Conservation (phyloP, 139 green algal species). For the Tetraselmis striata region DNA sequence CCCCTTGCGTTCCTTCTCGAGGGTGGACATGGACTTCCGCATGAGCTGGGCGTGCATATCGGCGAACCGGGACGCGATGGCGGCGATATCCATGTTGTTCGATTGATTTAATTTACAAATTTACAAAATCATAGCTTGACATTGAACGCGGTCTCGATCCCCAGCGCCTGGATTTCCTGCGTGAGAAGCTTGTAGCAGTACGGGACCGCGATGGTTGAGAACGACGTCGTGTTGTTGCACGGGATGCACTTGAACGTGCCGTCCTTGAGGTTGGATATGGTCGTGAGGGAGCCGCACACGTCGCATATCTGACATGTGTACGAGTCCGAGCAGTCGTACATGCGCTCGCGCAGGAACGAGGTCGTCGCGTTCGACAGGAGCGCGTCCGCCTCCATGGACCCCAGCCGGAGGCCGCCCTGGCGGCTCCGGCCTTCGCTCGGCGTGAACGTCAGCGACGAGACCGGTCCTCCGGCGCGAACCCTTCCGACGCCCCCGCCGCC, state of each 20-base stretch:
- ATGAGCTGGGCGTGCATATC: no score
- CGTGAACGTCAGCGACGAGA: no score
- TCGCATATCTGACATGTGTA: slow-evolving; percentile 86
- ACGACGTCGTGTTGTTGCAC: slow-evolving; percentile 35
- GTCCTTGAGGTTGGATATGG: slow-evolving; percentile 82
- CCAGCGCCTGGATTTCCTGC: slow-evolving; percentile 91
- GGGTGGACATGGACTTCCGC: no score
- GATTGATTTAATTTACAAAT: no score
- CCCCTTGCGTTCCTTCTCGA: no score
- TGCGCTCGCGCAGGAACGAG: slow-evolving; percentile 80
- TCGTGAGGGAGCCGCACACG: slow-evolving; percentile 70
- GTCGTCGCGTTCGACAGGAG: slow-evolving; percentile 85
- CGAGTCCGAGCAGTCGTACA: slow-evolving; percentile 81
- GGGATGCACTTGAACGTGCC: slow-evolving; percentile 66
- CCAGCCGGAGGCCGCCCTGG: slow-evolving; percentile 95
- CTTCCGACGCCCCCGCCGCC: slow-evolving; percentile 84
- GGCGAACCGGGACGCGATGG: no score
- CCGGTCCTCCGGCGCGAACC: slow-evolving; percentile 84
- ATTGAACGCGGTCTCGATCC: no score
- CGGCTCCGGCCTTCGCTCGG: no score
- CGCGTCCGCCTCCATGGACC: slow-evolving; percentile 98
- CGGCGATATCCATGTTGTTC: no score
- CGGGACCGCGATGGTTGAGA: slow-evolving; percentile 70
- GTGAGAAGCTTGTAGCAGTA: slow-evolving; percentile 96
- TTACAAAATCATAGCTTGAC: no score